Evolutionary conservation across 352 stramenopile species (phyloP).

Genomic region (Phytophthora sansomeana): DNA sequence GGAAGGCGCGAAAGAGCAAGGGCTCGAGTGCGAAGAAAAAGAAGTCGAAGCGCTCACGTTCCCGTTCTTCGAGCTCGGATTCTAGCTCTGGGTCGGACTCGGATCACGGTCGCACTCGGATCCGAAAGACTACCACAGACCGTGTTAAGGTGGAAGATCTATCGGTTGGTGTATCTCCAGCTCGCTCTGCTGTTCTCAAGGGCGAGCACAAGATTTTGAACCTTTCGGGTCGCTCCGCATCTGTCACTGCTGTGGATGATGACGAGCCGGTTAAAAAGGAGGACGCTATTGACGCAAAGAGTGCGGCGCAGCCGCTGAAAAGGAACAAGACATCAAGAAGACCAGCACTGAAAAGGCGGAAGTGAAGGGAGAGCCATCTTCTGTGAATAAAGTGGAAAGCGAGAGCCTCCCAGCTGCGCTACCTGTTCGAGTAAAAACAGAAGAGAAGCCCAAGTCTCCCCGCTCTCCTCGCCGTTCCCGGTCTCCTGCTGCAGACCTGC

Average conservation of each 20-base stretch:
- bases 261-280: slow-evolving; percentile 8
- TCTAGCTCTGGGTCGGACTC: slow-evolving; percentile 19
- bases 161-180: slow-evolving; percentile 21
- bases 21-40: slow-evolving; percentile 1
- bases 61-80: slow-evolving; percentile 11
- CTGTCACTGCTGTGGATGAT: slow-evolving; percentile 26
- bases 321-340: slow-evolving; percentile 3
- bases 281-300: slow-evolving; percentile 13
- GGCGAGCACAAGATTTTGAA: slow-evolving; percentile 45
- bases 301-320: neutral
- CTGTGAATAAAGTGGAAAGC: slow-evolving; percentile 15
- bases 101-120: slow-evolving; percentile 3
- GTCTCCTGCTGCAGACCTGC: slow-evolving; percentile 5
- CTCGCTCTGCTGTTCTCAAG: slow-evolving; percentile 32
- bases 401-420: slow-evolving; percentile 7
- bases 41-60: slow-evolving; percentile 10
- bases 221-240: slow-evolving; percentile 27
- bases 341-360: slow-evolving; percentile 9
- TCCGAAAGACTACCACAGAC: neutral
- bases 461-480: slow-evolving; percentile 18
- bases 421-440: slow-evolving; percentile 20
- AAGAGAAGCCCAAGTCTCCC: slow-evolving; percentile 4
- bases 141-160: slow-evolving; percentile 24
- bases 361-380: slow-evolving; percentile 8
- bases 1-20: slow-evolving; percentile 23